Evolutionary conservation across 352 stramenopile genomes (phyloP), one percentile per base, ranked within the genome.

Genomic region (Thraustochytrium sp.): DNA sequence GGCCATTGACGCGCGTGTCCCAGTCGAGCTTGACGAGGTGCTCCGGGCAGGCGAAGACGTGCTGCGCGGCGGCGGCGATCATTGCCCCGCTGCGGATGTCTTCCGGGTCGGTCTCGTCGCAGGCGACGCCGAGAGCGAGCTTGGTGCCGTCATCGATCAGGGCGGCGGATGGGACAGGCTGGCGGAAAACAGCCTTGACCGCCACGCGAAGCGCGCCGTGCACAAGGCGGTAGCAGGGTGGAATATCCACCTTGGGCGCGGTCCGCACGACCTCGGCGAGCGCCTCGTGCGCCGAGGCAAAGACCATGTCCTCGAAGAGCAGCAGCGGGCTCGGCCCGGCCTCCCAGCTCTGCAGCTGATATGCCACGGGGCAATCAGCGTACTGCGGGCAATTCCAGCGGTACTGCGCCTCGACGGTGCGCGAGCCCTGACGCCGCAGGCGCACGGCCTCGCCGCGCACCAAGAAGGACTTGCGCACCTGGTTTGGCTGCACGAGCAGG

Each of bases 231-330:
- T 44, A 80, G 68, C 68, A 80, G 5, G 68, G n/a, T 9, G 49
- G 49, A 13, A 80, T 16, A 3, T 40, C 51, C 5, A 46, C n/a
- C 23, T 72, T 61, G 31, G 68, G 68, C 37, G 46, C 42, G 18
- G 23, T 48, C 0, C 31, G 26, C 21, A 80, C 31, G n/a, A 63
- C 68, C 49, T 61, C 68, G 0, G 26, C 42, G 23, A 48, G 38
- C 23, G 44, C 42, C 23, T 23, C 46, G 2, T 80, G 44, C 1
- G 49, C 49, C 16, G 68, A 80, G 26, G 31, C 46, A 26, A 80
- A 80, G 21, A 80, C 68, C 68, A 38, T 72, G n/a, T 72, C 68
- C 16, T 80, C 53, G 37, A 53, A 80, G n/a, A 80, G 53, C 1
- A 80, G 63, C 37, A 80, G n/a, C 46, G 23, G 26, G 8, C 9